A percentile compares a stretch with the other conserved stretches of the same genome.
phyloP scores from a whole-genome alignment of 257 asterid genomes.

The Gentiana macrophylla region DNA sequence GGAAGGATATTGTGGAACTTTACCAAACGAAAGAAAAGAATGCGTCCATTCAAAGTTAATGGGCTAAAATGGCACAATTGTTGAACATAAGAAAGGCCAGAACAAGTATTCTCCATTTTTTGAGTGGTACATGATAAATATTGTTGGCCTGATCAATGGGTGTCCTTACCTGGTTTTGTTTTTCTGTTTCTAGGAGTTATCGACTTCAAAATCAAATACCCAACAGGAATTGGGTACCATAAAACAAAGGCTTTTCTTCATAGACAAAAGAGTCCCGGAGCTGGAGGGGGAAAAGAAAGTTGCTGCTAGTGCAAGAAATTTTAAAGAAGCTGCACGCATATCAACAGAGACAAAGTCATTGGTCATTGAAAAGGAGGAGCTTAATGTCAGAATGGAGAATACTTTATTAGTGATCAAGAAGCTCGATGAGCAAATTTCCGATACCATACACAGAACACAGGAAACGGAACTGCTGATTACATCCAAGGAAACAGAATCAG shows the following conservation, averaged over 20 bases:
- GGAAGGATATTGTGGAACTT: too few relatives aligned
- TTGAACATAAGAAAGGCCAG: too few relatives aligned
- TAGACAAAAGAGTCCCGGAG: slow-evolving; percentile 39
- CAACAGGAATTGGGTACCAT: slow-evolving; percentile 34
- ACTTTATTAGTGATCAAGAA: slow-evolving; percentile 17
- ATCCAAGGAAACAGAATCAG: slow-evolving; percentile 26
- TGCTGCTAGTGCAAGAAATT: slow-evolving; percentile 40
- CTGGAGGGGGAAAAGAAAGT: slow-evolving; percentile 43
- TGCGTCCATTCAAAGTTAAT: too few relatives aligned
- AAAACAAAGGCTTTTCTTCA: slow-evolving; percentile 32
- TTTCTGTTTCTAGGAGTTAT: slow-evolving; percentile 22
- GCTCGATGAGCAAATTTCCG: slow-evolving; percentile 28
- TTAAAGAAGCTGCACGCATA: slow-evolving; percentile 40
- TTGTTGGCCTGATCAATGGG: too few relatives aligned
- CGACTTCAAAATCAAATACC: slow-evolving; percentile 28
- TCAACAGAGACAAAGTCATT: slow-evolving; percentile 33
- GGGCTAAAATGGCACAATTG: too few relatives aligned
- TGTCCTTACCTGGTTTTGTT: neutral
- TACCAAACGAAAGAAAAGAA: too few relatives aligned
- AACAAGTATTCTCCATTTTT: too few relatives aligned
- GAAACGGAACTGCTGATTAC: slow-evolving; percentile 28
- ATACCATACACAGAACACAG: slow-evolving; percentile 17
- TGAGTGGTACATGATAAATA: too few relatives aligned
- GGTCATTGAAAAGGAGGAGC: slow-evolving; percentile 25
- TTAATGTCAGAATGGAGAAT: slow-evolving; percentile 17